Conservation (phyloP, 371 early-diverging fungal genomes). For the Mortierella sp. region DNA sequence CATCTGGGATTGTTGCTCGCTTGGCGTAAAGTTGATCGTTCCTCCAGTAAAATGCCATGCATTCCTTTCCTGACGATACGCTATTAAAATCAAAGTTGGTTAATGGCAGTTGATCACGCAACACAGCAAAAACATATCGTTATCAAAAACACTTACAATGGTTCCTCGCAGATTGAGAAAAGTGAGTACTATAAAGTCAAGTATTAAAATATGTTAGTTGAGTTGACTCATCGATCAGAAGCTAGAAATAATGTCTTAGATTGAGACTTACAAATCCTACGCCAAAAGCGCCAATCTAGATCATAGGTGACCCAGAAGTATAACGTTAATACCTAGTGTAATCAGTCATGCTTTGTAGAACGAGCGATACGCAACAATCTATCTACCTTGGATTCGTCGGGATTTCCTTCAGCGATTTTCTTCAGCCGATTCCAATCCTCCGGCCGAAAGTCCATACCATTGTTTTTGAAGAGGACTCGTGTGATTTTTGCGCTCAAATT, state of each 20-base stretch:
- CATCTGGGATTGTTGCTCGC: slow-evolving; percentile 69
- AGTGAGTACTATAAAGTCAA: slow-evolving; percentile 70
- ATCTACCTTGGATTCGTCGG: slow-evolving; percentile 77
- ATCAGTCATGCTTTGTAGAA: neutral
- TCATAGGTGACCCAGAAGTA: slow-evolving; percentile 17
- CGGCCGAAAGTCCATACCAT: slow-evolving; percentile 84
- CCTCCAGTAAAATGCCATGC: slow-evolving; percentile 93
- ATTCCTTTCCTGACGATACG: slow-evolving; percentile 77
- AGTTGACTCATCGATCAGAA: too few species aligned
- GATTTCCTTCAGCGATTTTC: slow-evolving; percentile 94
- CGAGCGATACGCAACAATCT: neutral
- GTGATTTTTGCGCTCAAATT: slow-evolving; percentile 66
- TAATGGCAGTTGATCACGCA: neutral
- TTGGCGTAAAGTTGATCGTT: slow-evolving; percentile 91
- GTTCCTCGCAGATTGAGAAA: slow-evolving; percentile 91
- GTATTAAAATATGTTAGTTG: neutral
- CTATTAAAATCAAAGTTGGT: slow-evolving; percentile 33
- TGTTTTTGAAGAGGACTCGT: slow-evolving; percentile 83
- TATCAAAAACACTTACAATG: slow-evolving; percentile 69
- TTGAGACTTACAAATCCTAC: slow-evolving; percentile 75
- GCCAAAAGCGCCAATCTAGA: slow-evolving; percentile 90
- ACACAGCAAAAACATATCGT: neutral
- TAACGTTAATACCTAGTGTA: neutral
- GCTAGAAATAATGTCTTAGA: neutral
- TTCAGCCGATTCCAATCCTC: slow-evolving; percentile 90